Evolutionary conservation across 2,329 filamentous ascomycete genomes (phyloP), one percentile per base, ranked within the genome.

Genomic region (Aspergillus novofumigatus): DNA sequence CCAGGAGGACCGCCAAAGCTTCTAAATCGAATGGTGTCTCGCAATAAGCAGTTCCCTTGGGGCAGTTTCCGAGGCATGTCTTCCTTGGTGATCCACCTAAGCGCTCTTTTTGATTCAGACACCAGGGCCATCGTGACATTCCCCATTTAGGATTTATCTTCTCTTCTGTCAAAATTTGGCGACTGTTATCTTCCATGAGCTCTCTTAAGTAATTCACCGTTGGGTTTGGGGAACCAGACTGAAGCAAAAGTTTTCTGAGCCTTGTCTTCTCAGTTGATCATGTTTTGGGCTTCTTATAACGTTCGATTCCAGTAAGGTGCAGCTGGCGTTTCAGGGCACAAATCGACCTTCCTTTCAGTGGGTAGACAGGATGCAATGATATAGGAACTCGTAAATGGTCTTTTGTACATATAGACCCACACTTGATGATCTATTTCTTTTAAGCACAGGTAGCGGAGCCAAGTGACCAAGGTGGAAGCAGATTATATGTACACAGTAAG

Each of bases 1-100:
- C 85, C 62, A 85, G 93, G 66, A 85, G 94, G 67, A 80, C 85
- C 67, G 62, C 69, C 52, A 68, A 66, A 20, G 65, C 67, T 21
- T 62, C 68, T 45, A 67, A 69, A 52, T 55, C 68, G 49, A 71
- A 70, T 61, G 69, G 65, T 32, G 32, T 26, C 51, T 60, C 65
- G 25, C 56, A 68, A 29, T 70, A 66, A 63, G 50, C n/a, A 6
- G 20, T 45, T 45, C 10, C 42, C 9, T 11, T 54, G 23, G 53
- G 50, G 50, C 48, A n/a, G 9, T 58, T 45, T 62, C 53, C 59
- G 29, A 45, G 54, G 32, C 32, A 17, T 38, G 53, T 55, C 28
- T 53, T 59, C 55, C 52, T 53, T 57, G 49, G 62, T 56, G 52
- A 52, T 52, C 48, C 35, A 17, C 17, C 23, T 29, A 47, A 21